These are phyloP conservation scores for Athelia sp. DNA, from an alignment of 1,284 basidiomycete species.

Conservation along the genomic window DNA sequence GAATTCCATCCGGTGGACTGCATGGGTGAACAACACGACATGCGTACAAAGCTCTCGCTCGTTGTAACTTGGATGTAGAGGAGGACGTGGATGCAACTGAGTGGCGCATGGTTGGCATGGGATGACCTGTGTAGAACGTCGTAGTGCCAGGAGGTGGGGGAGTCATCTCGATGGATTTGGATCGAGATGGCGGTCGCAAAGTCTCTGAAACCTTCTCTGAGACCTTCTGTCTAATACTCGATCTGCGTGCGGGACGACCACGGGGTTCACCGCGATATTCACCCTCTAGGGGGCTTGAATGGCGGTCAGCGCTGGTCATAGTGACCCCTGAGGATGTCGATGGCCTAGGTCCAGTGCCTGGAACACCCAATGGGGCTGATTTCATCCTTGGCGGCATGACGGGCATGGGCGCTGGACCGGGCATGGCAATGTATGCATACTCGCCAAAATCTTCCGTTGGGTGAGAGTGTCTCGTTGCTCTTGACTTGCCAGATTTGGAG, in stretches of 20 bases:
- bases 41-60: conserved; percentile 49
- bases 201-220: conserved; percentile 33
- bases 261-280: conserved; percentile 29
- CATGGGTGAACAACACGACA: conserved; percentile 66
- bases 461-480: conserved; percentile 17
- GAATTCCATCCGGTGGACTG: conserved; percentile 52
- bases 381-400: neutral
- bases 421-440: conserved; percentile 1
- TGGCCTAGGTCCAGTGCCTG: neutral
- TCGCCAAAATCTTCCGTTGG: neutral
- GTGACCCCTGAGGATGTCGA: conserved; percentile 8
- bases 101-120: conserved; percentile 11
- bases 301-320: conserved; percentile 15
- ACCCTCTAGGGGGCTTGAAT: conserved; percentile 16
- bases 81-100: conserved; percentile 11
- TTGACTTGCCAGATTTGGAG: conserved; percentile 30
- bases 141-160: conserved; percentile 3
- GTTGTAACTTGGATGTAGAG: conserved; percentile 15
- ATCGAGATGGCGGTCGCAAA: neutral
- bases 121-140: conserved; percentile 12
- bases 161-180: conserved; percentile 4
- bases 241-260: conserved; percentile 37
- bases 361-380: neutral
- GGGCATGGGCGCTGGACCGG: neutral
- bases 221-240: conserved; percentile 40